Base-by-base conservation (phyloP, 108 stramenopile species). In the Skeletonema grethae region DNA sequence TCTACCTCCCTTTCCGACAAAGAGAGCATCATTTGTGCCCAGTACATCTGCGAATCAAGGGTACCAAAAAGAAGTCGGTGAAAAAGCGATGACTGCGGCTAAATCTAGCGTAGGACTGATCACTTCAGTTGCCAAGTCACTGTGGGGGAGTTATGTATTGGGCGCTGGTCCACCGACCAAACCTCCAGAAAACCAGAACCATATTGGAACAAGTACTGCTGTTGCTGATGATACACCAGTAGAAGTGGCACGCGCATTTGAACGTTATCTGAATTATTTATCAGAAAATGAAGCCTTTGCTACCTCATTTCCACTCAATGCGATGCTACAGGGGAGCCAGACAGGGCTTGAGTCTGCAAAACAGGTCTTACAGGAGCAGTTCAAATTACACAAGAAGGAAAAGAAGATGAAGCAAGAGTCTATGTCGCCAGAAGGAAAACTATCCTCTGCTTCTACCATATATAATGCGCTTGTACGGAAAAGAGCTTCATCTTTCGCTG, bases 311-410 rank as follows among this genome's bases (percentile, higher is more conserved):
- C 89, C 94, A 20, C 65, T 95, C 45, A 91, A 91, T 72, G 87
- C 88, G 18, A 84, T 92, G 8, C 20, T 82, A 50, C 67, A 87
- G 85, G 88, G 88, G 67, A 95, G 91, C 61, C 91, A 95, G 77
- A 88, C 94, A 28, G 94, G 94, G 25, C 77, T 95, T 25, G 94
- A 92, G 66, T 88, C 88, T 29, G 89, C 94, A 10, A 92, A 91
- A 57, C 80, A 87, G 66, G 81, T 82, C 8, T 46, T 95, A 57
- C 85, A 87, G 16, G 85, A 92, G 62, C 84, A 90, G 53, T 63
- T 73, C 15, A 83, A 80, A n/a, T 22, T 53, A 22, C 65, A 82
- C 0, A 65, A 79, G 41, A 84, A 67, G 66, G 71, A 77, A 8
- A 61, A 74, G 61, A 83, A 57, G 72, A 69, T 45, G 73, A 73